phyloP scores from a whole-genome alignment of 1,139 yeast species.

The Sugiyamaella novakii region DNA sequence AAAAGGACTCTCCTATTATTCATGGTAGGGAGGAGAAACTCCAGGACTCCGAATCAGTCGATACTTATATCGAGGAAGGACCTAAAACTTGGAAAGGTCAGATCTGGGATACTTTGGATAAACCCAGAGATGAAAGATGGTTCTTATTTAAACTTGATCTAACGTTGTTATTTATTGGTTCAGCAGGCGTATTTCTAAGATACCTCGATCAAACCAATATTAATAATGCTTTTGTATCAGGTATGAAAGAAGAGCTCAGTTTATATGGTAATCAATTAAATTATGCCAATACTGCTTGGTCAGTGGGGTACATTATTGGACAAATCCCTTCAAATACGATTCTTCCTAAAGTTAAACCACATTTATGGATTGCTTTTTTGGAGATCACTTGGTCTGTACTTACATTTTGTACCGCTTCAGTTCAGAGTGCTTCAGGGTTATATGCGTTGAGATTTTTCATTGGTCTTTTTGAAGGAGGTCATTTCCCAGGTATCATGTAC shows the following conservation, averaged over 20 bases:
- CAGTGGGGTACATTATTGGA: conserved; percentile 59
- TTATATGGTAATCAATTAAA: conserved; percentile 67
- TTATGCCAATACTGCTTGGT: conserved; percentile 59
- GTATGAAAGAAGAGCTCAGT: conserved; percentile 39
- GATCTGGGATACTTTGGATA: conserved; percentile 40
- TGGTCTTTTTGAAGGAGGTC: conserved; percentile 53
- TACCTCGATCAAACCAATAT: conserved; percentile 33
- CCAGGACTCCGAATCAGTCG: conserved; percentile 13
- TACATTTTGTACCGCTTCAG: conserved; percentile 14
- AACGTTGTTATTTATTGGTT: conserved; percentile 32
- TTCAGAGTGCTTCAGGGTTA: conserved; percentile 5
- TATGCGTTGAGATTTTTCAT: conserved; percentile 43
- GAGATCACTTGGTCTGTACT: conserved; percentile 47
- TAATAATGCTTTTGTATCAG: conserved; percentile 38
- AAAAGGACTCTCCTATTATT: not conserved
- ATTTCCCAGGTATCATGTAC: conserved; percentile 29
- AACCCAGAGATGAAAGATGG: conserved; percentile 33
- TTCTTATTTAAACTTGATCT: conserved; percentile 38
- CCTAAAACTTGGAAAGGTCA: conserved; percentile 21
- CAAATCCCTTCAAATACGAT: conserved; percentile 48
- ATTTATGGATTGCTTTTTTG: conserved; percentile 56
- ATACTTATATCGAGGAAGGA: not conserved
- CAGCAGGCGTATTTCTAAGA: conserved; percentile 36
- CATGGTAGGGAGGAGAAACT: conserved; percentile 15
- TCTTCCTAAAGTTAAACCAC: conserved; percentile 49